These are phyloP conservation scores for Mortierella sp. DNA, from an alignment of 371 early-diverging fungal genomes.

Conservation along the genomic window DNA sequence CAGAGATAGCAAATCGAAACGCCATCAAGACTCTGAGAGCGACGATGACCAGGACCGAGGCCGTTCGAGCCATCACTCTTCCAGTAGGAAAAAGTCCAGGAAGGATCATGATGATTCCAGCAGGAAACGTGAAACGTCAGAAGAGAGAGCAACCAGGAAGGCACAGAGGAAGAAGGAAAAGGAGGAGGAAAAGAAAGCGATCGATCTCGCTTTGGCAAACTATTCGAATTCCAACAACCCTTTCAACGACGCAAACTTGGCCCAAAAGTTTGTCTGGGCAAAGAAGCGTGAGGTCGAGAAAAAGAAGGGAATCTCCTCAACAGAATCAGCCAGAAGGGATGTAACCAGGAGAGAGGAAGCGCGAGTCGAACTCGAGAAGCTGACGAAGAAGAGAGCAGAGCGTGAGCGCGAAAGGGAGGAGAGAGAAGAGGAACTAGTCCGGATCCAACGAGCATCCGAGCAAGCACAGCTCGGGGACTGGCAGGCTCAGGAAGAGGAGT, in stretches of 20 bases:
- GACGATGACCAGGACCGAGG: slow-evolving; percentile 21
- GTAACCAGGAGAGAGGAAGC: slow-evolving; percentile 75
- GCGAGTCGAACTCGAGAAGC: slow-evolving; percentile 79
- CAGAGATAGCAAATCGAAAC: slow-evolving; percentile 23
- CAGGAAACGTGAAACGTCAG: slow-evolving; percentile 50
- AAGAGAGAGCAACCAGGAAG: slow-evolving; percentile 38
- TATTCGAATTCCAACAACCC: slow-evolving; percentile 86
- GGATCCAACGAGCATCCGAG: slow-evolving; percentile 83
- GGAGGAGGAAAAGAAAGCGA: slow-evolving; percentile 38
- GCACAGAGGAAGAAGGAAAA: slow-evolving; percentile 44
- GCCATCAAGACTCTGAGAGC: slow-evolving; percentile 20
- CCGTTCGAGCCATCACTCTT: slow-evolving; percentile 21
- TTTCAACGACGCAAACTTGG: slow-evolving; percentile 83
- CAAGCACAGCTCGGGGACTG: slow-evolving; percentile 93
- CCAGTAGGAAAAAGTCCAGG: slow-evolving; percentile 35
- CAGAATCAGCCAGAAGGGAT: slow-evolving; percentile 72
- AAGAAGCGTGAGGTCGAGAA: slow-evolving; percentile 83
- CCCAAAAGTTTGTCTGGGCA: slow-evolving; percentile 91
- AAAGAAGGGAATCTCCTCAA: slow-evolving; percentile 66
- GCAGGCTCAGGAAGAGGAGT: slow-evolving; percentile 91
- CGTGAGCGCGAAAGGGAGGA: slow-evolving; percentile 85
- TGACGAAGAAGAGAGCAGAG: slow-evolving; percentile 81
- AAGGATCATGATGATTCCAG: slow-evolving; percentile 15
- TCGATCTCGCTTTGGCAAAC: slow-evolving; percentile 37
- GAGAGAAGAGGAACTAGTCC: slow-evolving; percentile 82